Evolutionary conservation across 2,329 filamentous ascomycete species (phyloP).

Genomic region (Podosphaera aphanis): DNA sequence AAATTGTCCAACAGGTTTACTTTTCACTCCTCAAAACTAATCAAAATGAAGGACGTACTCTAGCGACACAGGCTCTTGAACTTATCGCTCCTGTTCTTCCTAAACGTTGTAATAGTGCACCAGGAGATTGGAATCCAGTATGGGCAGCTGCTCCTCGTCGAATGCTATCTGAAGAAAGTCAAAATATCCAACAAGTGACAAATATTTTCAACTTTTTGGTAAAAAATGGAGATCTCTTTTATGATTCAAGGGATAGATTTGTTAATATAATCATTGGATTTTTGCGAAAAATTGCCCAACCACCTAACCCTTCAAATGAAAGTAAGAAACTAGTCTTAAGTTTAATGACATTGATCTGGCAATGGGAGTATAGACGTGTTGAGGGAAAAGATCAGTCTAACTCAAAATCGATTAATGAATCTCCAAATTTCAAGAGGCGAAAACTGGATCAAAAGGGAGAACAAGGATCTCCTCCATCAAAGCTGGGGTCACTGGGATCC

Average conservation of each 20-base stretch:
- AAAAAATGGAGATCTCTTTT: slow-evolving; percentile 78
- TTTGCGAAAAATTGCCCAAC: slow-evolving; percentile 64
- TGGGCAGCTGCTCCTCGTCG: slow-evolving; percentile 83
- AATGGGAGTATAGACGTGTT: slow-evolving; percentile 72
- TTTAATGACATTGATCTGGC: slow-evolving; percentile 74
- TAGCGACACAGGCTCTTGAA: slow-evolving; percentile 87
- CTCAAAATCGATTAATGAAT: slow-evolving; percentile 31
- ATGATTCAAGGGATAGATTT: slow-evolving; percentile 81
- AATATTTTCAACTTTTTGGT: slow-evolving; percentile 96
- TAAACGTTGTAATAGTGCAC: slow-evolving; percentile 47
- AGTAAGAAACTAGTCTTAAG: slow-evolving; percentile 78
- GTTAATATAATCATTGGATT: slow-evolving; percentile 71
- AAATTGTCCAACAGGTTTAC: slow-evolving; percentile 91
- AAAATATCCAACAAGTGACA: slow-evolving; percentile 86
- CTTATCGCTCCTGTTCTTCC: slow-evolving; percentile 85
- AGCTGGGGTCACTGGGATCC: slow-evolving; percentile 18
- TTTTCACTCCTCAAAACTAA: slow-evolving; percentile 75
- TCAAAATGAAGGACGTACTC: slow-evolving; percentile 74
- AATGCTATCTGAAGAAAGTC: slow-evolving; percentile 79
- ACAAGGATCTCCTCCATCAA: slow-evolving; percentile 31
- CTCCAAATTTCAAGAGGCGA: slow-evolving; percentile 51
- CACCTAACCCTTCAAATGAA: slow-evolving; percentile 68
- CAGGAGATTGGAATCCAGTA: slow-evolving; percentile 49
- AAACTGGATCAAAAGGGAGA: slow-evolving; percentile 35
- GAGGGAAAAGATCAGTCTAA: slow-evolving; percentile 27